A percentile compares a stretch with the other conserved stretches of the same genome.
phyloP scores from a whole-genome alignment of 2,329 filamentous ascomycete genomes.

The Dactylellina leptospora region DNA sequence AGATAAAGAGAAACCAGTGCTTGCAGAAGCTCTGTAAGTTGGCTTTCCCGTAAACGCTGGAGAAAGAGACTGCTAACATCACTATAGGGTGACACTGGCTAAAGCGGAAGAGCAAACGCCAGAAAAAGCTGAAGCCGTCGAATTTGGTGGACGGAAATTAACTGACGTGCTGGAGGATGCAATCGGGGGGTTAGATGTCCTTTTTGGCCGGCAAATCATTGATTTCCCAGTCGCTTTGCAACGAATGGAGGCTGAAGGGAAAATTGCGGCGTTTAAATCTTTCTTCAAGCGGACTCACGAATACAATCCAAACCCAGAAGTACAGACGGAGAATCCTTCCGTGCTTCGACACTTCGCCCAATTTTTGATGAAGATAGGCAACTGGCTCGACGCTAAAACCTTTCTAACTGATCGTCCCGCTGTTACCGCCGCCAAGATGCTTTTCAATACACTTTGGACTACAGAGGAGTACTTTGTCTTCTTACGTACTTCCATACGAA shows the following conservation, averaged over 20 bases:
- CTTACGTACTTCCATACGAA: neutral
- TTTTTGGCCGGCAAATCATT: neutral
- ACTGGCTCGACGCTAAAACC: neutral
- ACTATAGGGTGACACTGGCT: neutral
- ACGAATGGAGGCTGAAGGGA: neutral
- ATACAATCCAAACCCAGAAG: neutral
- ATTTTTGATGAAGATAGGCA: conserved; percentile 2
- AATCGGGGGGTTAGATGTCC: neutral
- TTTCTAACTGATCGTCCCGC: neutral
- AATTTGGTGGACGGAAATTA: too few relatives aligned
- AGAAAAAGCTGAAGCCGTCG: too few relatives aligned
- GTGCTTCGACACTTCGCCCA: conserved; percentile 22
- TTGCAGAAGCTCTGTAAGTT: neutral
- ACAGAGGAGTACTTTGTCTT: conserved; percentile 13
- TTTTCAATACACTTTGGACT: conserved; percentile 24
- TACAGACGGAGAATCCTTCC: neutral
- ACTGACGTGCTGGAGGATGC: neutral
- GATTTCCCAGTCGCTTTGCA: neutral
- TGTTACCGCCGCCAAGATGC: neutral
- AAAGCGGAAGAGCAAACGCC: neutral
- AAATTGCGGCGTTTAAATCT: conserved; percentile 9
- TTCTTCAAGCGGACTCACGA: conserved; percentile 15
- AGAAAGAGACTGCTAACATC: neutral
- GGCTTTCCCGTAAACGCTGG: neutral
- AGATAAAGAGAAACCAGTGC: conserved; percentile 1